These are phyloP conservation scores for Spiraea crenata DNA, from an alignment of 331 rosid species.

Conservation along the genomic window DNA sequence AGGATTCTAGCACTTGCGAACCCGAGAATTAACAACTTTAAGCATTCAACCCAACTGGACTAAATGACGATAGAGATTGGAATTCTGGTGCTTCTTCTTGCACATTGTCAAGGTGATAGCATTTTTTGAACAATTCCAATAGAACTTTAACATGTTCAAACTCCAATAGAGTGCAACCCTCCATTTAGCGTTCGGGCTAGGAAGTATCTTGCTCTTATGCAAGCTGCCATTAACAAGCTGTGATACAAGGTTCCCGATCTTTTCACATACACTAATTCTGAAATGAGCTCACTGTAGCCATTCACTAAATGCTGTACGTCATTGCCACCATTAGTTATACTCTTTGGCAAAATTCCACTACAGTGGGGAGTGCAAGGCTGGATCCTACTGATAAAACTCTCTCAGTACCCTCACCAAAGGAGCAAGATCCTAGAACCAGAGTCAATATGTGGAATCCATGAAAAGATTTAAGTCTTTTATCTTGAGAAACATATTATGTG, in stretches of 20 bases:
- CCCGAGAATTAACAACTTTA: conserved; percentile 76
- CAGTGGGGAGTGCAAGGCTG: conserved; percentile 77
- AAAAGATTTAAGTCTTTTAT: conserved; percentile 60
- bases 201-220: conserved; percentile 85
- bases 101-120: too few species aligned
- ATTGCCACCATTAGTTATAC: conserved; percentile 66
- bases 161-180: conserved; percentile 66
- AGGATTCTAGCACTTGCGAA: conserved; percentile 75
- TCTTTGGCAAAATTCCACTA: conserved; percentile 71
- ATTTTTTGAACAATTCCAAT: conserved; percentile 69
- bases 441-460: conserved; percentile 74
- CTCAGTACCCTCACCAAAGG: conserved; percentile 34
- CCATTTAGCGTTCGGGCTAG: conserved; percentile 58
- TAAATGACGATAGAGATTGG: conserved; percentile 61
- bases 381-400: conserved; percentile 75
- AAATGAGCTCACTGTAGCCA: conserved; percentile 66
- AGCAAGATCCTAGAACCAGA: conserved; percentile 32
- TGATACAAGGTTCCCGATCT: conserved; percentile 54
- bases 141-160: conserved; percentile 52
- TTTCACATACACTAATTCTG: conserved; percentile 59
- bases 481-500: conserved; percentile 63
- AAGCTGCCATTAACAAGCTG: conserved; percentile 82
- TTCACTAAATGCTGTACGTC: conserved; percentile 56
- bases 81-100: too few species aligned
- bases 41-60: conserved; percentile 90